Evolutionary conservation across 208 protist species (phyloP).

Genomic region (Trypanosoma vivax): DNA sequence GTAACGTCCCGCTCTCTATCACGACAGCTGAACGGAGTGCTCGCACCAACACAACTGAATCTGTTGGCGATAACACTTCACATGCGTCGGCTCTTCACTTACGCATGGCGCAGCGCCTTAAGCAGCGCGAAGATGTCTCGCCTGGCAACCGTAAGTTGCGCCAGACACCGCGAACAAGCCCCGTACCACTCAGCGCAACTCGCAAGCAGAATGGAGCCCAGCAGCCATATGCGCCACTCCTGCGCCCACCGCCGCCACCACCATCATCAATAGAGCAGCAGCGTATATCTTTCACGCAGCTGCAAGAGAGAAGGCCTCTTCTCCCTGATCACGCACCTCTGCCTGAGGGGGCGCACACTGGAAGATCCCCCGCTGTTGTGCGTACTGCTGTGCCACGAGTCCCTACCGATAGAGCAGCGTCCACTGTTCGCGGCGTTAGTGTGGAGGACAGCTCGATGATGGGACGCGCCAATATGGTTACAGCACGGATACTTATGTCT

Average conservation of each 20-base stretch:
- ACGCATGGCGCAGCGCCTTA: neutral
- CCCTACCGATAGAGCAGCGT: too few species aligned
- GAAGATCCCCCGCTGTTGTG: too few species aligned
- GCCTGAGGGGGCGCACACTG: too few species aligned
- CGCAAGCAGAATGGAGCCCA: neutral
- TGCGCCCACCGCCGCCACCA: neutral
- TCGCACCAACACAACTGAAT: neutral
- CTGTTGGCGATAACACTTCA: neutral
- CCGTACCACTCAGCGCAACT: neutral
- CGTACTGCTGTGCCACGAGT: too few species aligned
- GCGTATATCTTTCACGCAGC: neutral
- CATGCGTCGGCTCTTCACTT: neutral
- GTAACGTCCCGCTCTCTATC: neutral
- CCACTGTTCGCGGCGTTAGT: too few species aligned
- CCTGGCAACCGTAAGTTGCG: neutral
- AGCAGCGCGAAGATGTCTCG: neutral
- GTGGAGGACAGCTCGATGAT: too few species aligned
- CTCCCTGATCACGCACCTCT: neutral
- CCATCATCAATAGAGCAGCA: neutral
- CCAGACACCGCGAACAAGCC: neutral
- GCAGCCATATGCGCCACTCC: neutral
- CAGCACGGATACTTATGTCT: neutral
- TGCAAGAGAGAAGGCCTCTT: neutral
- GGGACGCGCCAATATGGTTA: slow-evolving; percentile 4
- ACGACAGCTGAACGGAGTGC: neutral